Base-by-base conservation (phyloP, 257 asterid species). In the Osmanthus fragrans region DNA sequence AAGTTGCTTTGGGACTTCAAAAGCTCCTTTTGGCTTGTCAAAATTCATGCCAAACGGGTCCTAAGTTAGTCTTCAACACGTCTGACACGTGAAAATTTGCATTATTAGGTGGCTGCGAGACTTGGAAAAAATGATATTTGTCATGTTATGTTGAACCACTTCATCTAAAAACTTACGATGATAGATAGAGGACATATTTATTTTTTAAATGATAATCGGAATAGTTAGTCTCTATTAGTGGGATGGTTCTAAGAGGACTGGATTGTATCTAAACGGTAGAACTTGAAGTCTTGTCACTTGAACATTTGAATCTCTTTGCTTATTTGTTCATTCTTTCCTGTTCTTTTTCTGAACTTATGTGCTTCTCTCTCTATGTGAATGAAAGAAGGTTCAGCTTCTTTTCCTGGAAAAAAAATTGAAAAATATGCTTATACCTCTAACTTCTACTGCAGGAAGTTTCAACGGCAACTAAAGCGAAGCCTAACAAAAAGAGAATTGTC, bases 401-500 rank as follows among this genome's bases (percentile, higher is more conserved):
- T 58, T 56, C 15, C 73, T 32, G 27, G 73, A 2, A 19, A 54
- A 49, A 51, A 56, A 9, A 1, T 4, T 19, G 60, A 4, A 5
- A 21, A 56, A 56, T n/a, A 56, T 21, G 30, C 66, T 51, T 19
- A n/a, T 56, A n/a, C 21, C 82, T 73, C 73, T 33, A 37, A 49
- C 75, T 70, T 75, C 64, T 39, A 74, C 45, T 80, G 76, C 86
- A 88, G 90, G 47, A 72, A 25, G 68, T 64, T 33, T 30, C 69
- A 19, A 9, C 56, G 16, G 34, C 39, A 11, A 69, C 76, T 27
- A 79, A 47, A 45, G 70, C 5, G 40, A 77, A 51, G 64, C 79
- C 77, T 49, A 73, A 25, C 32, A 51, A 56, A 19, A 70, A 63
- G 56, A 67, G 29, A 34, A 27, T 60, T 18, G 76, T 71, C 67